Conservation (phyloP, 2,329 filamentous ascomycete genomes). For the Penicillium sp. region DNA sequence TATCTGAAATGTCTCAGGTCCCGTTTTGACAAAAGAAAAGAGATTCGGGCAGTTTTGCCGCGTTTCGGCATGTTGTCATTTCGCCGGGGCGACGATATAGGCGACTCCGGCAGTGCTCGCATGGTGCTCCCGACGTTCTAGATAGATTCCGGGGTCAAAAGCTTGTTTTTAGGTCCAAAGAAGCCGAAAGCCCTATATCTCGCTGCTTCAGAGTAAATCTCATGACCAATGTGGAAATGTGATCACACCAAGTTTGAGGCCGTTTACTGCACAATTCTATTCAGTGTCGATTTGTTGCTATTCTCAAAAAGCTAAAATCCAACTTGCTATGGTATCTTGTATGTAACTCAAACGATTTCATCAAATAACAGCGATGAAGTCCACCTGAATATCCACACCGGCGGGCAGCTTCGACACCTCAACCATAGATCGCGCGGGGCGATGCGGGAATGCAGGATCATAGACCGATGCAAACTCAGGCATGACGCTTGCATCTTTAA, state of each 20-base stretch:
- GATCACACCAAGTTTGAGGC: no score
- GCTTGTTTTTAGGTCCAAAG: no score
- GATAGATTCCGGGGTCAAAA: background rate
- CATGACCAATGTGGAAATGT: no score
- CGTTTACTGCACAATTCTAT: no score
- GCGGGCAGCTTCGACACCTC: constrained; percentile 14
- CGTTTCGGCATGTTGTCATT: background rate
- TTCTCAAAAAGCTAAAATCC: no score
- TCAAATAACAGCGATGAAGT: constrained; percentile 14
- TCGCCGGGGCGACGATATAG: background rate
- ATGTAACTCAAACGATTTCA: background rate
- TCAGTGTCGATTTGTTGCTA: no score
- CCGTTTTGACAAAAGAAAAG: background rate
- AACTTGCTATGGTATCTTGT: no score
- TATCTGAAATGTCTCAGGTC: background rate
- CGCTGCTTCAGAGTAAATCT: no score
- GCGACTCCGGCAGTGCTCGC: background rate
- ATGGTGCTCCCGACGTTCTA: background rate
- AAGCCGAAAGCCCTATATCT: no score
- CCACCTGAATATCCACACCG: constrained; percentile 13
- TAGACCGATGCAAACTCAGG: constrained; percentile 14
- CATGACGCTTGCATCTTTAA: constrained; percentile 19
- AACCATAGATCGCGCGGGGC: constrained; percentile 16
- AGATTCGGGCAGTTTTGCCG: background rate
- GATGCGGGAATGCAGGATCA: constrained; percentile 11